phyloP scores from a whole-genome alignment of 768 basidiomycete species.

The Cyclocybe aegerita region DNA sequence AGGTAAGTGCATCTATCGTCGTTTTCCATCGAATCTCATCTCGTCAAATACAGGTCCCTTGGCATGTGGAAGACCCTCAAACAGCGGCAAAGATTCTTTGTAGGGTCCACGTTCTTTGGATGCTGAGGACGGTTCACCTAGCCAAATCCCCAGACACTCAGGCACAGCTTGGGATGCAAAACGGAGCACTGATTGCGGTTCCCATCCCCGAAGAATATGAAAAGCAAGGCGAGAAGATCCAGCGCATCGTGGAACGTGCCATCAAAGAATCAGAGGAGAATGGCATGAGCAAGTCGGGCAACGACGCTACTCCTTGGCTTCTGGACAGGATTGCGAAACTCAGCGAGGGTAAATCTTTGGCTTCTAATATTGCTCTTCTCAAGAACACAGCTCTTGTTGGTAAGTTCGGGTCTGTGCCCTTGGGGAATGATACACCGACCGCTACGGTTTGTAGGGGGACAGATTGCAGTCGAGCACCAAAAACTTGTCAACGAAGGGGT shows the following conservation, averaged over 20 bases:
- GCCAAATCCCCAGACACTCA: conserved; percentile 56
- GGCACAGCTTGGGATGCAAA: conserved; percentile 65
- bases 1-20: conserved; percentile 40
- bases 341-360: conserved; percentile 71
- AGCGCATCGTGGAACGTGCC: conserved; percentile 80
- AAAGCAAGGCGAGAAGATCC: conserved; percentile 62
- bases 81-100: conserved; percentile 76
- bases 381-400: conserved; percentile 87
- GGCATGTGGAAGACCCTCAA: conserved; percentile 62
- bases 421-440: neutral
- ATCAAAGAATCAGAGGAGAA: conserved; percentile 79
- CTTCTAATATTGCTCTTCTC: conserved; percentile 81
- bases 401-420: conserved; percentile 22
- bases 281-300: conserved; percentile 78
- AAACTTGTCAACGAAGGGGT: conserved; percentile 40
- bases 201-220: conserved; percentile 86
- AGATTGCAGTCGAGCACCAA: conserved; percentile 78
- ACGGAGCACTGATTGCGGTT: conserved; percentile 81
- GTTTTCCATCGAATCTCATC: neutral
- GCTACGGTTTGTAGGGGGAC: conserved; percentile 49
- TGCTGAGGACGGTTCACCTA: neutral
- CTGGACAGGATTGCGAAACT: conserved; percentile 80
- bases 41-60: conserved; percentile 62
- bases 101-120: conserved; percentile 31
- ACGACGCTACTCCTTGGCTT: conserved; percentile 95